These are phyloP conservation scores for Cladosporium sp. DNA, from an alignment of 2,329 filamentous ascomycete genomes.

Conservation along the genomic window DNA sequence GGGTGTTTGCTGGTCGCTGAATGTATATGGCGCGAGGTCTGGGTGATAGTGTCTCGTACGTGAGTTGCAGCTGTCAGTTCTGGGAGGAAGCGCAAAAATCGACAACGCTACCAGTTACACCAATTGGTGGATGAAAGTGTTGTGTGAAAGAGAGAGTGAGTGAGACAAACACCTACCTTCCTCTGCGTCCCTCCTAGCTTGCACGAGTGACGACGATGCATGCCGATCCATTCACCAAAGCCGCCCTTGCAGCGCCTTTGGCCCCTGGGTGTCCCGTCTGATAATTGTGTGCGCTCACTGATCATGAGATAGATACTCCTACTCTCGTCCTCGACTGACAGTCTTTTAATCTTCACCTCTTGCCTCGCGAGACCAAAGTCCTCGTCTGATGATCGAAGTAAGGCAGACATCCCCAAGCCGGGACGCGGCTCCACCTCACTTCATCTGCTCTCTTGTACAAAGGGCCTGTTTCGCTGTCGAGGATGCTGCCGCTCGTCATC, in stretches of 20 bases:
- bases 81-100: too few species aligned
- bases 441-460: neutral
- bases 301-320: neutral
- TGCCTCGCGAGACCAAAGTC: neutral
- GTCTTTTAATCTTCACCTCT: neutral
- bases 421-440: constrained; percentile 1
- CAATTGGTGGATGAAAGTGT: neutral
- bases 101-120: neutral
- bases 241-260: constrained; percentile 1
- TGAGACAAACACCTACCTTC: neutral
- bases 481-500: neutral
- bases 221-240: neutral
- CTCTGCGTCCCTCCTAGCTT: neutral
- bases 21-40: neutral
- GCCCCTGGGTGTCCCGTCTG: constrained; percentile 3
- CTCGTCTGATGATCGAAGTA: neutral
- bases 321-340: neutral
- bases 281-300: neutral
- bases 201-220: constrained; percentile 9
- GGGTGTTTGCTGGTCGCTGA: neutral
- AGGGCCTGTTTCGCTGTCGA: neutral
- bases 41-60: neutral
- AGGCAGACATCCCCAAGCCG: neutral
- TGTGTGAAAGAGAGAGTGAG: neutral
- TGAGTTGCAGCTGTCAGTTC: neutral